Conservation (phyloP, 176 grass and related monocot genomes). For the Chrysopogon serrulatus region DNA sequence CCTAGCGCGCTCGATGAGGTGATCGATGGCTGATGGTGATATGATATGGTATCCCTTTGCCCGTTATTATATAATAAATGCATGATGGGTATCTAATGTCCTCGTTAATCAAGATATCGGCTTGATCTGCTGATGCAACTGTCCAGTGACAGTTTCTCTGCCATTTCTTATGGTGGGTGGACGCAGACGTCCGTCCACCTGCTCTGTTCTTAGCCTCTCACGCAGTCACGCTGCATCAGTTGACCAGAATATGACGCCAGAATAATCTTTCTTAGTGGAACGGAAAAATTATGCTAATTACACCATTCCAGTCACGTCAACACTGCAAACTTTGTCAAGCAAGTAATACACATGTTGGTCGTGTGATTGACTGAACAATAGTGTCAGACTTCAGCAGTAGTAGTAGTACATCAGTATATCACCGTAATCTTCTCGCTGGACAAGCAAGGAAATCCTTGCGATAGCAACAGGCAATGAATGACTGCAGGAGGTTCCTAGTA, state of each 20-base stretch:
- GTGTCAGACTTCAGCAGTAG: too few relatives aligned
- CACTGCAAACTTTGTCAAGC: neutral
- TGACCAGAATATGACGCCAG: neutral
- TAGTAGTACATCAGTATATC: neutral
- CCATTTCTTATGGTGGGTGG: neutral
- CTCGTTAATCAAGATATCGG: conserved; percentile 25
- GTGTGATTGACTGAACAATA: neutral
- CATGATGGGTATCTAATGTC: conserved; percentile 31
- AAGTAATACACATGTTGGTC: neutral
- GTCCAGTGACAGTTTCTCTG: neutral
- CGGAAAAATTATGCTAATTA: neutral
- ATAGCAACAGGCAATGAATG: neutral
- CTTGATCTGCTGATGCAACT: conserved; percentile 25
- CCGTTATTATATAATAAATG: conserved; percentile 20
- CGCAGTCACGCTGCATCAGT: neutral
- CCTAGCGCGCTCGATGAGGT: too few relatives aligned
- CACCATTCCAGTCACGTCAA: neutral
- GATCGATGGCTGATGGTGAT: conserved; percentile 14
- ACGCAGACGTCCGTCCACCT: conserved; percentile 11
- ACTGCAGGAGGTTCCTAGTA: neutral
- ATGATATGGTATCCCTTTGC: conserved; percentile 7
- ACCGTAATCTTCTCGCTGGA: neutral
- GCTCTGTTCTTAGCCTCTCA: neutral
- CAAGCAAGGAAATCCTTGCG: neutral
- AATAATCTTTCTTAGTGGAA: neutral